Conservation (phyloP, 805 yeast species). For the Naumovozyma dairenensis region DNA sequence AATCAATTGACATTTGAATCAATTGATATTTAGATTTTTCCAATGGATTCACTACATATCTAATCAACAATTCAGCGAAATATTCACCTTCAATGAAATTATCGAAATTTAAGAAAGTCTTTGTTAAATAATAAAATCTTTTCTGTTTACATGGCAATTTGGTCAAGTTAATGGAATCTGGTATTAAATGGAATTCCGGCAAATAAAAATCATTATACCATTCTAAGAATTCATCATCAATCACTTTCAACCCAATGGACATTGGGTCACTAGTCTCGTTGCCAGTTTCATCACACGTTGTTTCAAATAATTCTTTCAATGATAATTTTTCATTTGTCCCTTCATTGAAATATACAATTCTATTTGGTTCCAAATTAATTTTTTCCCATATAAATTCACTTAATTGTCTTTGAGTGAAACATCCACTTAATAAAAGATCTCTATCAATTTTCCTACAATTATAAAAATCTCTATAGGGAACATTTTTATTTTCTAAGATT, state of each 20-base stretch:
- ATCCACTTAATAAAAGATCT: conserved; percentile 21
- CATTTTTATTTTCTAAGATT: conserved; percentile 28
- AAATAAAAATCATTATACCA: conserved; percentile 20
- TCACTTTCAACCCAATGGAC: conserved; percentile 24
- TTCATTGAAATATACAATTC: conserved; percentile 25
- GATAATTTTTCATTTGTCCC: conserved; percentile 15
- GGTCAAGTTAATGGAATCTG: not conserved
- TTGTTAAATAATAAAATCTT: conserved; percentile 24
- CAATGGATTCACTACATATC: conserved; percentile 25
- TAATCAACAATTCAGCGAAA: conserved; percentile 27
- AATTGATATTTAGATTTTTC: conserved; percentile 34
- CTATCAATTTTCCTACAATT: conserved; percentile 88
- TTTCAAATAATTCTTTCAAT: conserved; percentile 17
- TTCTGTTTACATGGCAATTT: conserved; percentile 10
- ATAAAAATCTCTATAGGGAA: conserved; percentile 56
- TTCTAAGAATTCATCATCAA: conserved; percentile 23
- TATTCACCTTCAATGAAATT: conserved; percentile 33
- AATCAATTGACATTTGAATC: conserved; percentile 31
- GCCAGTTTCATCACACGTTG: conserved; percentile 5
- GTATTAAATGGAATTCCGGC: conserved; percentile 15
- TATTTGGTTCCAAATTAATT: conserved; percentile 28
- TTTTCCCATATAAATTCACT: conserved; percentile 32
- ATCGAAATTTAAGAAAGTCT: conserved; percentile 30
- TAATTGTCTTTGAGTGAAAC: conserved; percentile 23
- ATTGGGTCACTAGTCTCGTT: conserved; percentile 8